Percentiles rank a stretch among this genome's conserved stretches.
Evolutionary conservation across 768 basidiomycete species (phyloP).

Genomic region (Xerocomellus dryophilus): DNA sequence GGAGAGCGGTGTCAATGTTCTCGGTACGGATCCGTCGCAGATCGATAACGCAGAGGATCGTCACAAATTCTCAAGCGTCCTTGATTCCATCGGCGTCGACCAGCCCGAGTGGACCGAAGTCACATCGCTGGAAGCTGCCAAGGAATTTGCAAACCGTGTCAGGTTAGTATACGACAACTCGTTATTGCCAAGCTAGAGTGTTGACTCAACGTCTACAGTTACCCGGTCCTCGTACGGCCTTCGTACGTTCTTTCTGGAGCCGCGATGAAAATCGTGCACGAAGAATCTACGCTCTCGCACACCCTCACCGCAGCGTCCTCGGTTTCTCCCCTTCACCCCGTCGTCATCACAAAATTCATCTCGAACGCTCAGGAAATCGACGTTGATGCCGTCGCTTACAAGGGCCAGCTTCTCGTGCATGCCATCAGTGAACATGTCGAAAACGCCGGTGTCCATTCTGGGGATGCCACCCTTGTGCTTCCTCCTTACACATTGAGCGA

Average conservation of each 20-base stretch:
- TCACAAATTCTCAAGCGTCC: constrained; percentile 97
- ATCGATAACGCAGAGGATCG: constrained; percentile 98
- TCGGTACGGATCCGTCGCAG: constrained; percentile 92
- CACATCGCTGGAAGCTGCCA: constrained; percentile 83
- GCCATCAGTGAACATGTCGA: constrained; percentile 98
- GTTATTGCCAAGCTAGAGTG: not conserved
- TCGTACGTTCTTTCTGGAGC: constrained; percentile 98
- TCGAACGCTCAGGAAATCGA: constrained; percentile 98
- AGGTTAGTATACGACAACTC: constrained; percentile 35
- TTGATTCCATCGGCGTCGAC: constrained; percentile 93
- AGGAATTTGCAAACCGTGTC: constrained; percentile 85
- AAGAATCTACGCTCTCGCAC: constrained; percentile 85
- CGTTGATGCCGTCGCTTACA: constrained; percentile 92
- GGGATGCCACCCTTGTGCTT: constrained; percentile 95
- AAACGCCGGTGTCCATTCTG: constrained; percentile 97
- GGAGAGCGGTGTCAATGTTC: constrained; percentile 83
- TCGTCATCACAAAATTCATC: constrained; percentile 99
- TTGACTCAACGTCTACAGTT: constrained; percentile 44
- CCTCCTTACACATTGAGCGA: constrained; percentile 83
- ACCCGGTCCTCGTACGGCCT: constrained; percentile 96
- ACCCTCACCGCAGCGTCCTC: constrained; percentile 95
- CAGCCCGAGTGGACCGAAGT: constrained; percentile 97
- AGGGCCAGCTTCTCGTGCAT: constrained; percentile 89
- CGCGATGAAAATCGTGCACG: constrained; percentile 98
- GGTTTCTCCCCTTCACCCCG: constrained; percentile 95